Percentiles rank a stretch among this genome's conserved stretches.
These are phyloP conservation scores for Cyberlindnera petersonii DNA, from an alignment of 805 yeast genomes.

Conservation along the genomic window DNA sequence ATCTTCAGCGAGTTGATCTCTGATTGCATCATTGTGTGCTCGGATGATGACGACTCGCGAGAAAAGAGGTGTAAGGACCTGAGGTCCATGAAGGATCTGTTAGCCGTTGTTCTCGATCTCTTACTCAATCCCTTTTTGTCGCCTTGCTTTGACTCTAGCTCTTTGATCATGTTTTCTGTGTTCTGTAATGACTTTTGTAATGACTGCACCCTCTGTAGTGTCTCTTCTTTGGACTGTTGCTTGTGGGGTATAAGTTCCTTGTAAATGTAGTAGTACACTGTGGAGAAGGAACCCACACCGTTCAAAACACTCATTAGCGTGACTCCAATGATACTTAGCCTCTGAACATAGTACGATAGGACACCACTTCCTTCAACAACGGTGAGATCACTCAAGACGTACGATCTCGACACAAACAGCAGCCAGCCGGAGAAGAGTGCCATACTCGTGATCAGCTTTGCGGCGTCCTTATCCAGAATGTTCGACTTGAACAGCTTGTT, in stretches of 20 bases:
- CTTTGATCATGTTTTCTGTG: conserved; percentile 23
- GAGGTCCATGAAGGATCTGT: conserved; percentile 23
- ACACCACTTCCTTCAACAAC: conserved; percentile 12
- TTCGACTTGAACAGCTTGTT: conserved; percentile 20
- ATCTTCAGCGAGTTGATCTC: conserved; percentile 22
- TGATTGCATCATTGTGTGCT: conserved; percentile 3
- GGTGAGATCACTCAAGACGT: conserved; percentile 21
- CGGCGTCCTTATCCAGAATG: conserved; percentile 6
- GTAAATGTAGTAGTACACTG: conserved; percentile 24
- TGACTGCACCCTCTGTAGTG: conserved; percentile 9
- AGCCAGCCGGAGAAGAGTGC: conserved; percentile 17
- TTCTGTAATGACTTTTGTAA: conserved; percentile 18
- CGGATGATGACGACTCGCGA: conserved; percentile 1
- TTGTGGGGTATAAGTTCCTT: conserved; percentile 7
- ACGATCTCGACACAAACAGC: conserved; percentile 18
- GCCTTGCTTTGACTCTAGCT: conserved; percentile 10
- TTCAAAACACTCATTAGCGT: conserved; percentile 26
- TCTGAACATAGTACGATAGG: conserved; percentile 16
- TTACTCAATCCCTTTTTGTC: conserved; percentile 9
- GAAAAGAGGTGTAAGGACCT: conserved; percentile 10
- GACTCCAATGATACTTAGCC: conserved; percentile 26
- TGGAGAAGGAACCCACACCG: conserved; percentile 29
- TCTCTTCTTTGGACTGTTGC: conserved; percentile 5
- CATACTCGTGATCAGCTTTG: conserved; percentile 9
- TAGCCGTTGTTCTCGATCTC: conserved; percentile 20